phyloP scores from a whole-genome alignment of 345 rosid genomes.

The Eucalyptus cladocalyx region DNA sequence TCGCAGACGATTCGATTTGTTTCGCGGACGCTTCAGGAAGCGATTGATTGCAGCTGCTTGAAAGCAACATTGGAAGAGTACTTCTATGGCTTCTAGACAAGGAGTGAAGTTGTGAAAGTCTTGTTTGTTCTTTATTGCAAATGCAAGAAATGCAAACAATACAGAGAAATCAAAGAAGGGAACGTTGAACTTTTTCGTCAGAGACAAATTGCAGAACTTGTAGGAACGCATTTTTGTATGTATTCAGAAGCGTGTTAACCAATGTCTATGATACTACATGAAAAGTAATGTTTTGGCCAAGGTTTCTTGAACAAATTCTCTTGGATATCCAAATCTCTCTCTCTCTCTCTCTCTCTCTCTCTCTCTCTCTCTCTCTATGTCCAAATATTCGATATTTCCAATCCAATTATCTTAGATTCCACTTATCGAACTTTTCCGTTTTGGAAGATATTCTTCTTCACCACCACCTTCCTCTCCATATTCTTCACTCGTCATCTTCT shows the following conservation, averaged over 20 bases:
- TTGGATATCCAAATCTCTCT: neutral
- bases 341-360: neutral
- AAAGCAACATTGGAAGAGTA: neutral
- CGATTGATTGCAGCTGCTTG: neutral
- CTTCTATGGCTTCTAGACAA: neutral
- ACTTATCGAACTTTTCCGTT: neutral
- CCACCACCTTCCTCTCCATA: neutral
- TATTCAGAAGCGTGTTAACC: neutral
- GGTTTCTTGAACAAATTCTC: neutral
- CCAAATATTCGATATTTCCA: neutral
- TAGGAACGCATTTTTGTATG: neutral
- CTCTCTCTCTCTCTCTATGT: neutral
- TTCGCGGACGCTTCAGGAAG: neutral
- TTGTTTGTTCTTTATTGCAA: neutral
- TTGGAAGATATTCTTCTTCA: neutral
- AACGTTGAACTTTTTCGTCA: neutral
- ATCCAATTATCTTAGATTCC: neutral
- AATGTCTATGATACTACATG: neutral
- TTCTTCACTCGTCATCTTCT: neutral
- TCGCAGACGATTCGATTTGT: neutral
- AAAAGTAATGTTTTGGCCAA: neutral
- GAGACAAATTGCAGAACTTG: neutral
- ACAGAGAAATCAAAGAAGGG: neutral
- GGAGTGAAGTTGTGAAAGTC: neutral
- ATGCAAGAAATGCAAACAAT: neutral